These are phyloP conservation scores for Penicillium longicatenatum DNA, from an alignment of 495 filamentous ascomycete genomes.

Conservation along the genomic window DNA sequence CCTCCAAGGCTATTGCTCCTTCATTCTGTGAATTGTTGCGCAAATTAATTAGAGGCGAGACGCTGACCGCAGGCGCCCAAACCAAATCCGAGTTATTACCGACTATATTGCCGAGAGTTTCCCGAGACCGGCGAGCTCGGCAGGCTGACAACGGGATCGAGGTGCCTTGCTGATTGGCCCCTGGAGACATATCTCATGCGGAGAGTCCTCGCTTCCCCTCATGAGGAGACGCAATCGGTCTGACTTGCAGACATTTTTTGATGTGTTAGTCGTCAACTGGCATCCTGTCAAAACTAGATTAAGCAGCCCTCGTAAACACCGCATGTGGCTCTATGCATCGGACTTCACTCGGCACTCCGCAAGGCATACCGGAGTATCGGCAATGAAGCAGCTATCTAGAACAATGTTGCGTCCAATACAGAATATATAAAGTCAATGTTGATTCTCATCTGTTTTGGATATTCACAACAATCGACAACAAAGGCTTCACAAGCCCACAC, in stretches of 20 bases:
- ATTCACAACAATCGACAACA: background rate
- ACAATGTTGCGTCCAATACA: background rate
- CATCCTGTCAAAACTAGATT: background rate
- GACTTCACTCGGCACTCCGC: background rate
- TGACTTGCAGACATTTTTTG: background rate
- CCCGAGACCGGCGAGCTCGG: background rate
- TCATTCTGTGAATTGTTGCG: background rate
- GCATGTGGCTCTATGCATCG: background rate
- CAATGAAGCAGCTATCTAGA: background rate
- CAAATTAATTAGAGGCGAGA: background rate
- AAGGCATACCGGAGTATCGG: background rate
- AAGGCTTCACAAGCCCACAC: background rate
- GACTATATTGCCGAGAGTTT: background rate
- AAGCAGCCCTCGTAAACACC: background rate
- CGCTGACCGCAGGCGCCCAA: background rate
- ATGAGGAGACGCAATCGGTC: background rate
- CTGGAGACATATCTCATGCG: background rate
- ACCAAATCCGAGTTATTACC: background rate
- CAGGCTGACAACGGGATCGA: background rate
- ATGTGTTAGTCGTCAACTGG: background rate
- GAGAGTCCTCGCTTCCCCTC: background rate
- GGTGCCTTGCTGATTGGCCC: background rate
- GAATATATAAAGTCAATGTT: background rate
- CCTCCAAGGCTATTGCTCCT: background rate
- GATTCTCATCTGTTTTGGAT: background rate